Evolutionary conservation across 495 filamentous ascomycete species (phyloP).

Genomic region (Diplogelasinospora grovesii): DNA sequence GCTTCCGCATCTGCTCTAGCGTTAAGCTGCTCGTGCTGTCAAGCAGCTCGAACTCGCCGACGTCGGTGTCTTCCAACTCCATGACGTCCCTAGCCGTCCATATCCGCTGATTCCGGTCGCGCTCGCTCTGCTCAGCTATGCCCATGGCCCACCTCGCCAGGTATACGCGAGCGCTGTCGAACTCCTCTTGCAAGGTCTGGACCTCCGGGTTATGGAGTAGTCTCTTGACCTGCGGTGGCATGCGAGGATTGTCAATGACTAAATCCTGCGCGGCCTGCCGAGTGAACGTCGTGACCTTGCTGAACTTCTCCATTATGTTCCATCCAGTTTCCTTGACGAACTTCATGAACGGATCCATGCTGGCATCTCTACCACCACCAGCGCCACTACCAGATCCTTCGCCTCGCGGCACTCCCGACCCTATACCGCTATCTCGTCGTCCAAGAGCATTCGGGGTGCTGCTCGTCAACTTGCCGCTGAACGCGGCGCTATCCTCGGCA

Average conservation of each 20-base stretch:
- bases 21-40: slow-evolving; percentile 70
- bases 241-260: slow-evolving; percentile 79
- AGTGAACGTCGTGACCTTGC: slow-evolving; percentile 93
- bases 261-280: slow-evolving; percentile 83
- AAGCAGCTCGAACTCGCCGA: slow-evolving; percentile 92
- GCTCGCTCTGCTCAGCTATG: slow-evolving; percentile 91
- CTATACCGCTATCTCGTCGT: slow-evolving; percentile 29
- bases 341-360: slow-evolving; percentile 95
- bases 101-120: slow-evolving; percentile 73
- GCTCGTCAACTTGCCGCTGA: slow-evolving; percentile 55
- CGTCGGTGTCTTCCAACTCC: slow-evolving; percentile 86
- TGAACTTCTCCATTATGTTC: slow-evolving; percentile 91
- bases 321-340: slow-evolving; percentile 92
- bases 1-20: slow-evolving; percentile 66
- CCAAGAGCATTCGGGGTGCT: slow-evolving; percentile 36
- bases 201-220: slow-evolving; percentile 90
- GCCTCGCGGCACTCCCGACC: slow-evolving; percentile 22
- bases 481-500: slow-evolving; percentile 73
- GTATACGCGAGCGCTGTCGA: slow-evolving; percentile 91
- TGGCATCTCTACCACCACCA: slow-evolving; percentile 47
- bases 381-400: slow-evolving; percentile 16
- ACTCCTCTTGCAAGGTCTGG: slow-evolving; percentile 90
- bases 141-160: slow-evolving; percentile 97
- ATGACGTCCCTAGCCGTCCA: slow-evolving; percentile 91
- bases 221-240: slow-evolving; percentile 80